Conservation (phyloP, 345 rosid species). For the Linum lewisii region DNA sequence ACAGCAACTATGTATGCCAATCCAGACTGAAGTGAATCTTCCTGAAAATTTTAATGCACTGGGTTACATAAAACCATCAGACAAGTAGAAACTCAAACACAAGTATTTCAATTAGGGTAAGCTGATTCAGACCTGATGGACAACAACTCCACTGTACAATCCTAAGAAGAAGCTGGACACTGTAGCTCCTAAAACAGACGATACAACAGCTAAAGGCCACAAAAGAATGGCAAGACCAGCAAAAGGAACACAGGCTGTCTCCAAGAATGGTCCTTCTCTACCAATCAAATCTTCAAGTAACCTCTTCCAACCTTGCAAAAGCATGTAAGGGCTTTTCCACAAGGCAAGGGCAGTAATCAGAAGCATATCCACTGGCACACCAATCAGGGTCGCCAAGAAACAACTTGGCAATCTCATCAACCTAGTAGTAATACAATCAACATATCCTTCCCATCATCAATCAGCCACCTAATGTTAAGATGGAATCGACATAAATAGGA, state of each 20-base stretch:
- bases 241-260: slow-evolving; percentile 81
- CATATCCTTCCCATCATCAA: neutral
- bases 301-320: slow-evolving; percentile 81
- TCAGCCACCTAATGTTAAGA: slow-evolving; percentile 1
- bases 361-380: slow-evolving; percentile 49
- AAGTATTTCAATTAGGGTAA: neutral
- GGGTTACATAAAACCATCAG: neutral
- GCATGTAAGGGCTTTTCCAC: slow-evolving; percentile 79
- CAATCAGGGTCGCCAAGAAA: slow-evolving; percentile 52
- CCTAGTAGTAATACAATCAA: slow-evolving; percentile 23
- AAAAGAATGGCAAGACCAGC: slow-evolving; percentile 72
- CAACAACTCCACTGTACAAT: slow-evolving; percentile 54
- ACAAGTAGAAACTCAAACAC: neutral
- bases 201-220: slow-evolving; percentile 80
- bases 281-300: slow-evolving; percentile 79
- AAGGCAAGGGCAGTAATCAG: slow-evolving; percentile 52
- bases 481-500: neutral
- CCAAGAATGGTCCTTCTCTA: slow-evolving; percentile 83
- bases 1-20: slow-evolving; percentile 50
- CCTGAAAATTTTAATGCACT: slow-evolving; percentile 41
- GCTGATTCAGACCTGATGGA: slow-evolving; percentile 48
- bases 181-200: slow-evolving; percentile 45
- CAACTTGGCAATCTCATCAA: slow-evolving; percentile 54
- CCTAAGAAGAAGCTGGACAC: slow-evolving; percentile 64
- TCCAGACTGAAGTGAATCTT: slow-evolving; percentile 61